Evolutionary conservation across 148 eudicot species (phyloP).

Genomic region (Dianthus caryophyllus): DNA sequence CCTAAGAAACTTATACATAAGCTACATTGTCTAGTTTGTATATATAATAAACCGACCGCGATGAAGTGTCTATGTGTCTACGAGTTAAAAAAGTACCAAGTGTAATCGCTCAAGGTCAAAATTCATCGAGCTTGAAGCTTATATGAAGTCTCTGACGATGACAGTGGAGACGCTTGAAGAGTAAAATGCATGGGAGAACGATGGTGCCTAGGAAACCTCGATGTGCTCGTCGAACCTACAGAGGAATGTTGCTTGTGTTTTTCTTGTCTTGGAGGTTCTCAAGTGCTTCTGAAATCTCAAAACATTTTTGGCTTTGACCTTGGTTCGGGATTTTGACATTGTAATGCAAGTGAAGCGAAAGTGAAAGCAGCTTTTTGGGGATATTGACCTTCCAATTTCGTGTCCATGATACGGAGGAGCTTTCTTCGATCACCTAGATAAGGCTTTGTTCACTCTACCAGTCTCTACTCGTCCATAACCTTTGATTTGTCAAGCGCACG

Average conservation of each 20-base stretch:
- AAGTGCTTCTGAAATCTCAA: slow-evolving; percentile 58
- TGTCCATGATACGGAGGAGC: slow-evolving; percentile 73
- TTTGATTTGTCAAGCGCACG: slow-evolving; percentile 66
- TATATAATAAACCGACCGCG: no score
- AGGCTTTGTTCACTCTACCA: slow-evolving; percentile 80
- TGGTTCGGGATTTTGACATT: slow-evolving; percentile 52
- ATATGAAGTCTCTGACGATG: slow-evolving; percentile 30
- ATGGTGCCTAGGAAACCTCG: slow-evolving; percentile 35
- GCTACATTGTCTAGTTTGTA: no score
- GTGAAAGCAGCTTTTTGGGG: slow-evolving; percentile 69
- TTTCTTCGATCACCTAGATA: slow-evolving; percentile 61
- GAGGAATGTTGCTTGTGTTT: slow-evolving; percentile 28
- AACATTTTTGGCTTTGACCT: slow-evolving; percentile 60
- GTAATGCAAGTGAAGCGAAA: slow-evolving; percentile 53
- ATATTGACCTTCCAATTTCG: slow-evolving; percentile 72
- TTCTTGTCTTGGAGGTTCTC: slow-evolving; percentile 63
- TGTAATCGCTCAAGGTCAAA: background rate
- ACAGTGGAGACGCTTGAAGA: slow-evolving; percentile 55
- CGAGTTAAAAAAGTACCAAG: no score
- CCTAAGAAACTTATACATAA: no score
- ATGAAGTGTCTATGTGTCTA: no score
- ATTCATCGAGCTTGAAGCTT: slow-evolving; percentile 38
- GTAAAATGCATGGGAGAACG: slow-evolving; percentile 38
- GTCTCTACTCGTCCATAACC: slow-evolving; percentile 52
- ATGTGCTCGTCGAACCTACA: slow-evolving; percentile 26